Evolutionary conservation across 345 rosid species (phyloP), one percentile per base, ranked within the genome.

Genomic region (Salix dunnii): DNA sequence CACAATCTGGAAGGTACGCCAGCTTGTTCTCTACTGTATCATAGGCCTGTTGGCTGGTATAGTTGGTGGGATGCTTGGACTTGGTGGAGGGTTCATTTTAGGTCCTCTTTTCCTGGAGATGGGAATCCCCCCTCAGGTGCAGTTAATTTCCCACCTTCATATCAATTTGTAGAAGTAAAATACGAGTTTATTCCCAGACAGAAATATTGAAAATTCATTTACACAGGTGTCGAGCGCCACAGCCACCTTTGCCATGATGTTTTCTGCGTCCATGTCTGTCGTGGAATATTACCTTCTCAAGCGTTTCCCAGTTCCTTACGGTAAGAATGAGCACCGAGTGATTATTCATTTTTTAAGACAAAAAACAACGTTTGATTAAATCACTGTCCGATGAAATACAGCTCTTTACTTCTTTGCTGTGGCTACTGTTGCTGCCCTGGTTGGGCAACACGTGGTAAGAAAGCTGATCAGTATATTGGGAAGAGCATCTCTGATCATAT

Each of bases 221-320:
- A 1, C 72, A 74, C 51, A 88, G 96, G 96, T 92, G 68, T 87
- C 97, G 71, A 92, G 96, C 86, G 97, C 97, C 69, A 92, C 97
- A 33, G 90, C 94, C 27, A 92, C 97, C 75, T 91, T 91, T 81
- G 91, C 92, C 35, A 92, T 92, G 97, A 85, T 87, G 16, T 92
- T 92, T 77, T 91, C 96, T 42, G 90, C 97, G 30, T 91, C 96
- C 12, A 92, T 92, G 92, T 92, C 94, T 35, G 97, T 89, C 23
- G 83, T 92, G 14, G 97, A 92, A 77, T 92, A 92, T 77, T 92
- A 89, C 80, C 92, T 92, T 74, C 86, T 92, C 23, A 89, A 87
- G 73, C 94, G 96, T 61, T 92, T 92, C 77, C 94, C 97, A 2
- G 87, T 92, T 71, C 96, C 97, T 36, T 91, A 87, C 11, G 94